These are phyloP conservation scores for Kodamaea lidongshanica DNA, from an alignment of 805 yeast species.

Conservation along the genomic window DNA sequence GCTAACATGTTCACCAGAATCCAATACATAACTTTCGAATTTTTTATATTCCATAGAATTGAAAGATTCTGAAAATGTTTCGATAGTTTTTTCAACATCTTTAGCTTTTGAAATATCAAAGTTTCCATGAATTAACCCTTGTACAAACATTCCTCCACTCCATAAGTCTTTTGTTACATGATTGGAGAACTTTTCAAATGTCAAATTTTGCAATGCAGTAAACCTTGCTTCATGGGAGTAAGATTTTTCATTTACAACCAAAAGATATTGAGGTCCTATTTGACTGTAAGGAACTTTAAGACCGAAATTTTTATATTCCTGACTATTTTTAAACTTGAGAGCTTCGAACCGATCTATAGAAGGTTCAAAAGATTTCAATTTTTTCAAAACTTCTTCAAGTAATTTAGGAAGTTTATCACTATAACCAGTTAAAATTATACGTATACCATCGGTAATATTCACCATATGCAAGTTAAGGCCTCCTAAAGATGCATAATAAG, in stretches of 20 bases:
- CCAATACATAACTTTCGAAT: slow-evolving; percentile 37
- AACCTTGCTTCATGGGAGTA: slow-evolving; percentile 62
- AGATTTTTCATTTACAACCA: slow-evolving; percentile 64
- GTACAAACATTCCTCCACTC: slow-evolving; percentile 56
- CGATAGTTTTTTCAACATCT: too few relatives aligned
- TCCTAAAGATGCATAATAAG: slow-evolving; percentile 81
- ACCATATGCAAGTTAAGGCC: slow-evolving; percentile 58
- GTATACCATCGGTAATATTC: slow-evolving; percentile 64
- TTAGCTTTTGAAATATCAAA: slow-evolving; percentile 47
- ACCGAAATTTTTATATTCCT: slow-evolving; percentile 63
- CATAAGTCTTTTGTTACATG: slow-evolving; percentile 44
- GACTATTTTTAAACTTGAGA: slow-evolving; percentile 55
- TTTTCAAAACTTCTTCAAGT: slow-evolving; percentile 52
- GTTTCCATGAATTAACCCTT: slow-evolving; percentile 77
- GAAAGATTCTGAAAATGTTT: too few relatives aligned
- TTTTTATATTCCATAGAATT: slow-evolving; percentile 15
- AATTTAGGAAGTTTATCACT: slow-evolving; percentile 71
- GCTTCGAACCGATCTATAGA: slow-evolving; percentile 57
- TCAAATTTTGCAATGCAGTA: slow-evolving; percentile 36
- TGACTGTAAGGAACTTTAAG: slow-evolving; percentile 75
- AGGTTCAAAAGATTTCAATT: slow-evolving; percentile 46
- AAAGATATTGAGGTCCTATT: slow-evolving; percentile 55
- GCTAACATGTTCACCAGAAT: slow-evolving; percentile 34
- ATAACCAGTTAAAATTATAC: slow-evolving; percentile 67
- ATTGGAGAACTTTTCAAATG: slow-evolving; percentile 43